These are phyloP conservation scores for Heteromeles arbutifolia DNA, from an alignment of 306 rosid species.

Conservation along the genomic window DNA sequence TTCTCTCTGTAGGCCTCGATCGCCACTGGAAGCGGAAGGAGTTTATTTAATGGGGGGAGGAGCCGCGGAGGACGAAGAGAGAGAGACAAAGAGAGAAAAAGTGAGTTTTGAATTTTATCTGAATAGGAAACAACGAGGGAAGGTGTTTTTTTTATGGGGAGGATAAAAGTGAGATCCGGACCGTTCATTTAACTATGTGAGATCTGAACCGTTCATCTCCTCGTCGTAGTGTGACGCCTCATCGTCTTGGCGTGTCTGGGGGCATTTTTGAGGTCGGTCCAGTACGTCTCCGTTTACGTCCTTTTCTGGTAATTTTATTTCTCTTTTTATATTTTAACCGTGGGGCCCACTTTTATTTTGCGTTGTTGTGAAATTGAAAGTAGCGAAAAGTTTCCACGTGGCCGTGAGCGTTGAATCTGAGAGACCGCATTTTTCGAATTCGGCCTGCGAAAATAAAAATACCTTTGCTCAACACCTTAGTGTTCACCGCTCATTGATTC, in stretches of 20 bases:
- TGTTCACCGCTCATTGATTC: too few relatives aligned
- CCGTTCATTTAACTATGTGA: background rate
- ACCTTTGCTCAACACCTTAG: too few relatives aligned
- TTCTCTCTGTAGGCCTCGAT: background rate
- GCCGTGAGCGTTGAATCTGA: too few relatives aligned
- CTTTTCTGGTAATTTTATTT: background rate
- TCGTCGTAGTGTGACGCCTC: background rate
- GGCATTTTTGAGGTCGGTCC: background rate
- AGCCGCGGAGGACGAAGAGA: background rate
- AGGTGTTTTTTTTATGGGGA: background rate
- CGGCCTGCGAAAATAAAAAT: too few relatives aligned
- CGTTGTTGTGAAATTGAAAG: too few relatives aligned
- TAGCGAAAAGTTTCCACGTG: too few relatives aligned
- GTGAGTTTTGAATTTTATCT: background rate
- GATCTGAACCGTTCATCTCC: background rate
- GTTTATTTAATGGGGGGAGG: background rate
- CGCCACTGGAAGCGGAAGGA: background rate
- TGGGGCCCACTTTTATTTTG: too few relatives aligned
- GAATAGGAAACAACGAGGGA: constrained; percentile 2
- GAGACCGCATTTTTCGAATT: too few relatives aligned
- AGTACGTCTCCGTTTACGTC: background rate
- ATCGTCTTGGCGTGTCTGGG: background rate
- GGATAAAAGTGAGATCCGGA: background rate
- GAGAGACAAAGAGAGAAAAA: background rate
- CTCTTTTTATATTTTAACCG: background rate